Base-by-base conservation (phyloP, 2,329 filamentous ascomycete genomes). In the Monosporascus sp. region DNA sequence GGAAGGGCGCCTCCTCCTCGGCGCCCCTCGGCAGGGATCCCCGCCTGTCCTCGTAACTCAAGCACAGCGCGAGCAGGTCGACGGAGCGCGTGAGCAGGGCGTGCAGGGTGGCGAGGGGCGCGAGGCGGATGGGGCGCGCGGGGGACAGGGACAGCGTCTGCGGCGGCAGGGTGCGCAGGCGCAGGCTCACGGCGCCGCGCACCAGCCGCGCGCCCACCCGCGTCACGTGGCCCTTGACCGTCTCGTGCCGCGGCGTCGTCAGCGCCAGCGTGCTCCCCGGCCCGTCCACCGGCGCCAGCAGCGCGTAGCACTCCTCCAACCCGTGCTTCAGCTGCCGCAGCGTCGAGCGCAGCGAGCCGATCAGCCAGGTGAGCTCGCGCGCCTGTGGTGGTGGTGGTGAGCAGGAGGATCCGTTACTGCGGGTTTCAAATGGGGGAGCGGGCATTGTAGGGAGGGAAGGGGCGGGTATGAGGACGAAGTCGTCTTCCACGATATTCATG, bases 191-290 rank as follows among this genome's bases (percentile, higher is more conserved):
- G 56, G 88, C 87, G 60, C 91, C 93, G 69, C 96, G 96, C 58
- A 96, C 87, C 58, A 99, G 87, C 49, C 88, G 84, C n/a, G 90
- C 90, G 39, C 94, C 94, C 37, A 96, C 84, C 51, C 94, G 84
- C 1, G 93, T 97, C 55, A 97, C 83, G 63, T 90, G 89, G 18
- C 94, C 94, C 70, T 99, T 99, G 57, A 97, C 85, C 60, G 82
- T 84, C 74, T 99, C 94, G 52, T 90, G 93, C 52, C 92, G 83
- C 52, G 88, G 81, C 15, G 92, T 95, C 56, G 89, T 94, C 60
- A 99, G 80, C 31, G 94, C 92, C 27, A 99, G 82, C 1, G 93
- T 99, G 62, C 87, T 92, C 8, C 91, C 91, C 1, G 87, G 85
- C 31, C 31, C 31, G 65, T 96, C 90, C 58, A 87, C 81, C 1